Percentiles rank a stretch among this genome's conserved stretches.
These are phyloP conservation scores for Elaeagnus macrophylla DNA, from an alignment of 306 rosid genomes.

Conservation along the genomic window DNA sequence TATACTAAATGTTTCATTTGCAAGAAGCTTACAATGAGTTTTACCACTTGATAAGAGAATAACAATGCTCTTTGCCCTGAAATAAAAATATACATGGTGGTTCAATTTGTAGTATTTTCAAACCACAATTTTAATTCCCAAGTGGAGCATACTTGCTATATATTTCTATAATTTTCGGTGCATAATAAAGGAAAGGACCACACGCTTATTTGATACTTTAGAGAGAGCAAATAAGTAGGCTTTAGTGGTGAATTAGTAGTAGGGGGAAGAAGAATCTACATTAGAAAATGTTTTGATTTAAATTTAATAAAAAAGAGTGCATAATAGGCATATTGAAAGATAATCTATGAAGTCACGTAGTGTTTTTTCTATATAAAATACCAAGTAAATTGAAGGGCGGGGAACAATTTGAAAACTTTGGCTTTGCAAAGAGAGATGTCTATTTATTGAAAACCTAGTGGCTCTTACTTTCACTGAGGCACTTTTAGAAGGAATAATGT, in stretches of 20 bases:
- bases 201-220: constrained; percentile 17
- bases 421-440: constrained; percentile 7
- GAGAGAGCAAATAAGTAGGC: constrained; percentile 17
- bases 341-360: constrained; percentile 24
- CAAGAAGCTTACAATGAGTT: no score
- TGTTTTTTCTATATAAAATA: constrained; percentile 18
- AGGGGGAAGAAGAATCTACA: constrained; percentile 34
- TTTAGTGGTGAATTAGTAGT: constrained; percentile 14
- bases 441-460: constrained; percentile 10
- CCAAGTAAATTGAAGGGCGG: constrained; percentile 18
- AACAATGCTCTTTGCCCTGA: no score
- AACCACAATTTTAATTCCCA: no score
- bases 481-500: not conserved
- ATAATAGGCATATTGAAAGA: constrained; percentile 26
- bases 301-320: constrained; percentile 7
- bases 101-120: no score
- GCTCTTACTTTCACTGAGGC: constrained; percentile 2
- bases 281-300: constrained; percentile 10
- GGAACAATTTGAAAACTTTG: constrained; percentile 25
- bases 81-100: no score
- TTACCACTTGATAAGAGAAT: no score
- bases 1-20: constrained; percentile 34
- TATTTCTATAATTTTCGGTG: not conserved
- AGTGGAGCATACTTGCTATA: constrained; percentile 26
- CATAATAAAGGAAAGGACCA: constrained; percentile 21